Evolutionary conservation across 2,329 filamentous ascomycete genomes (phyloP), one percentile per base, ranked within the genome.

Genomic region (Phaeosphaeriaceae sp.): DNA sequence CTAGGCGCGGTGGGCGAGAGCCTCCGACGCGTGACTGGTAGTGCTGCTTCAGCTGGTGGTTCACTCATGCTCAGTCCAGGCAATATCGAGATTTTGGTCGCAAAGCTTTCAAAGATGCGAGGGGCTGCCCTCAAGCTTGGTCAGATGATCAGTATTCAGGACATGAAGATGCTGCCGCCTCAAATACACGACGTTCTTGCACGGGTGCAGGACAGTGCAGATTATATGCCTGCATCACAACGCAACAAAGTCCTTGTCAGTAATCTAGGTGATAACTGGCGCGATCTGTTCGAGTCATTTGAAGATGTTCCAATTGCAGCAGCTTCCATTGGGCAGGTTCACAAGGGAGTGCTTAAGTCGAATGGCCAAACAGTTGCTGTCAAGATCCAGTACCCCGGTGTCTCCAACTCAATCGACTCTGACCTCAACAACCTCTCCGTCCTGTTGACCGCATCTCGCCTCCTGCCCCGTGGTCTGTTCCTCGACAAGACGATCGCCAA

Each of bases 91-190:
- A 87, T 96, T 48, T 85, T 99, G 9, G 95, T 99, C 1, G 85
- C 92, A 5, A 97, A 96, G 77, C 85, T 99, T 2, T 98, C 94
- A 2, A 90, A 91, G 21, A 99, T 99, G 95, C 88, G 95, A 70
- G 95, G 95, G 40, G 96, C 95, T 6, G 95, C 95, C n/a, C 83
- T 99, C 44, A 99, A 99, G 80, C 80, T 99, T 24, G 96, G 95
- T 0, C 95, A 99, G 81, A 95, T 98, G 91, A 90, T 99, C 84
- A 97, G 93, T 76, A 95, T 99, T 73, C 95, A 99, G 82, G 95
- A 99, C 79, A 88, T 92, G 40, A 98, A 97, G 78, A 93, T 97
- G 88, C 86, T 99, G 10, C 95, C 95, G 0, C 87, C 86, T 0
- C 87, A 91, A 1, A 93, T 99, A 50, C 92, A 96, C 65, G 87